Evolutionary conservation across 2,329 filamentous ascomycete species (phyloP).

Genomic region (Elsinoe australis): DNA sequence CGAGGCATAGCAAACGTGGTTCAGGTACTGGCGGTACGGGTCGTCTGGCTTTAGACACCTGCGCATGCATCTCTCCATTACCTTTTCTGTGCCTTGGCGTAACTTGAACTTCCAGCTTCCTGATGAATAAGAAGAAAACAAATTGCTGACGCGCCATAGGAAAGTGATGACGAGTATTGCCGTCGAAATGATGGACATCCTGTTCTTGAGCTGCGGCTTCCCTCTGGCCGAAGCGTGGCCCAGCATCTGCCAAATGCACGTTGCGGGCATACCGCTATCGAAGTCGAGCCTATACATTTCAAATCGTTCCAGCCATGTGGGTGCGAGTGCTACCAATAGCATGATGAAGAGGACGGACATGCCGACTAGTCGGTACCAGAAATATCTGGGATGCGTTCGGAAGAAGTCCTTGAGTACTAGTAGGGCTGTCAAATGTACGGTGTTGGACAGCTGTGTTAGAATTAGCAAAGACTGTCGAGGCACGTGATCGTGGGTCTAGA

Average conservation of each 20-base stretch:
- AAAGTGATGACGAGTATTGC: not conserved
- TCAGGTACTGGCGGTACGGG: too few relatives aligned
- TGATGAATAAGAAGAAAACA: too few relatives aligned
- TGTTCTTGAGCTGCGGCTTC: not conserved
- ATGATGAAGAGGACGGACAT: not conserved
- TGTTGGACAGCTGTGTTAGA: not conserved
- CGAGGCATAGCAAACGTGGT: not conserved
- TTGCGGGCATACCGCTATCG: not conserved
- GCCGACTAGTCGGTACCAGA: not conserved
- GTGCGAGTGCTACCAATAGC: not conserved
- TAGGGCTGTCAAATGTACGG: not conserved
- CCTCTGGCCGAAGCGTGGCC: not conserved
- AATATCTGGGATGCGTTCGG: not conserved
- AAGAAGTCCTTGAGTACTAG: not conserved
- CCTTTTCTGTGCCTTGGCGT: not conserved
- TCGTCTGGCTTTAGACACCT: not conserved
- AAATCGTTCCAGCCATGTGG: not conserved
- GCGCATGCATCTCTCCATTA: not conserved
- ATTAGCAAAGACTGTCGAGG: not conserved
- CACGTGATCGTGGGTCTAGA: not conserved
- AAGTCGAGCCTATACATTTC: not conserved
- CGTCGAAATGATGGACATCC: not conserved
- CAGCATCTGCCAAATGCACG: not conserved
- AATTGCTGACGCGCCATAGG: not conserved
- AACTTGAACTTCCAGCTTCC: conserved; percentile 4